phyloP scores from a whole-genome alignment of 768 basidiomycete genomes.

The Termitomyces sp. region DNA sequence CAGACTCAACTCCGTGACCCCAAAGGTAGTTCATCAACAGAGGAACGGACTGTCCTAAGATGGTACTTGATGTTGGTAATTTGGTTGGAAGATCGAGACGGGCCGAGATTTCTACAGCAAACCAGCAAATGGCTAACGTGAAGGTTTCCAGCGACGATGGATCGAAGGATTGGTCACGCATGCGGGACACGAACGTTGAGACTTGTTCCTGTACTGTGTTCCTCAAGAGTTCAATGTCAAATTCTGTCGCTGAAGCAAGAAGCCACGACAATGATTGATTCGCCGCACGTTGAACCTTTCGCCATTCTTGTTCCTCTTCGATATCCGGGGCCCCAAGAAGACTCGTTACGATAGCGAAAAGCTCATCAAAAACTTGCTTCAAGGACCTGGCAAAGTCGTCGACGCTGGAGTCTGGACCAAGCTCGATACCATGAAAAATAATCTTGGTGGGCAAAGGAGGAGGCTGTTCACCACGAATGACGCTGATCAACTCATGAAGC shows the following conservation, averaged over 20 bases:
- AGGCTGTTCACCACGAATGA: constrained; percentile 24
- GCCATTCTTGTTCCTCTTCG: constrained; percentile 36
- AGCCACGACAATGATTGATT: constrained; percentile 50
- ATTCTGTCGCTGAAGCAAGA: constrained; percentile 31
- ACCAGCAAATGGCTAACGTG: constrained; percentile 57
- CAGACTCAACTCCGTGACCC: constrained; percentile 47
- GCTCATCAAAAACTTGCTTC: constrained; percentile 45
- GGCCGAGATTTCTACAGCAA: constrained; percentile 54
- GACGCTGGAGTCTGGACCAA: constrained; percentile 42
- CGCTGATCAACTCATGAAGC: constrained; percentile 54
- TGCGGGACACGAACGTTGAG: constrained; percentile 33
- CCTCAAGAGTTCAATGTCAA: constrained; percentile 30
- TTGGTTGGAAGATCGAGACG: constrained; percentile 30
- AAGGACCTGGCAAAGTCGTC: constrained; percentile 44
- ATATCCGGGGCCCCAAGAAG: constrained; percentile 34
- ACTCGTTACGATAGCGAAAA: constrained; percentile 37
- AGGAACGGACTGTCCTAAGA: constrained; percentile 30
- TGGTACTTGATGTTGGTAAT: constrained; percentile 10
- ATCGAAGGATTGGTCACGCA: constrained; percentile 35
- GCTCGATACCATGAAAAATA: constrained; percentile 37
- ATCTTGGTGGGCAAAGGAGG: constrained; percentile 30
- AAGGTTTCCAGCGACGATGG: constrained; percentile 34
- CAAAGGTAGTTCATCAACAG: constrained; percentile 53
- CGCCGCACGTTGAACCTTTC: constrained; percentile 34
- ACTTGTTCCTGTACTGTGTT: constrained; percentile 35